Evolutionary conservation across 768 basidiomycete genomes (phyloP), one percentile per base, ranked within the genome.

Genomic region (Daedaleopsis nitida): DNA sequence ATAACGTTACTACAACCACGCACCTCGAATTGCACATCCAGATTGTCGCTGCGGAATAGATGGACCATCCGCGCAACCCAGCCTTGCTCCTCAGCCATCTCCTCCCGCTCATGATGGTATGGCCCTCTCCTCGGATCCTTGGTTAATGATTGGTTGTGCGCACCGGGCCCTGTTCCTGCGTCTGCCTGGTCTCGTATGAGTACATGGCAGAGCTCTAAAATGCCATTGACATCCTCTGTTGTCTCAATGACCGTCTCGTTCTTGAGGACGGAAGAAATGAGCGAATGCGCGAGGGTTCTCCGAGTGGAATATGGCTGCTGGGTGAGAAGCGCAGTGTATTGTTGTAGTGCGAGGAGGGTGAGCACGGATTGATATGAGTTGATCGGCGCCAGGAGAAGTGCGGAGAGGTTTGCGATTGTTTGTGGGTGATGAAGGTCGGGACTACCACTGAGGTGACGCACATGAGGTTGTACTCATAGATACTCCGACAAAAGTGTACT

Each of bases 41-140:
- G 73, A 27, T 92, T 90, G 53, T 97, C 94, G 0, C 92, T 83
- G 21, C 88, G 80, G 85, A 98, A 97, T 35, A 98, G 73, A 78
- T 99, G 97, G 2, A 98, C 91, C 93, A 98, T 98, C 64, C 96
- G 80, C 43, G 97, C 96, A 16, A 98, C 86, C 97, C 97, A 99
- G 0, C 97, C 97, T 69, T 99, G 97, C 73, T 99, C 97, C 73
- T 99, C 97, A 0, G 95, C 96, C 79, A 95, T 82, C 70, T 98
- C 96, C 72, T 96, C 92, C 53, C 88, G 76, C 72, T 96, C 96
- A 54, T 83, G 68, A 32, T 79, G 77, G 66, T 86, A 83, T 11
- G 85, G 79, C 8, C 85, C 86, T 58, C 84, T 83, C 62, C 87
- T 78, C 60, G 86, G 66, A 23, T 84, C 83, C 64, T 81, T 80